Base-by-base conservation (phyloP, 2,329 filamentous ascomycete genomes). In the Ceratocystis alfenasii region DNA sequence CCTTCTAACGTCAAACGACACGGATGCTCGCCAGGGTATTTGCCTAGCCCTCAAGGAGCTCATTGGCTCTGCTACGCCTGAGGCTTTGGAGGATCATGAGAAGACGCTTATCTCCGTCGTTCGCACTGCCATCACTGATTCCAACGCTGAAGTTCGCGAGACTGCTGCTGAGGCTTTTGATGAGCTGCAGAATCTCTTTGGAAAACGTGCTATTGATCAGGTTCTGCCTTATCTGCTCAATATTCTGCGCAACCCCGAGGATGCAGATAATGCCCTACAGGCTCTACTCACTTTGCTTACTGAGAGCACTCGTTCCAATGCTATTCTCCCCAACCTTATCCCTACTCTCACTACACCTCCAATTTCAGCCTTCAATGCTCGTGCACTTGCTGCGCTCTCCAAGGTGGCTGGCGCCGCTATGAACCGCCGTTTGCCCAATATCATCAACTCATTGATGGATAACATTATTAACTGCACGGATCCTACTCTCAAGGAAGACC, bases 91-190 rank as follows among this genome's bases (percentile, higher is more conserved):
- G 73, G 91, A 95, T 69, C 92, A 96, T 73, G 93, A 99, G 74
- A 94, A 94, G 80, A 92, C 88, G 2, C 84, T 99, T 68, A 95
- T 97, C 70, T 91, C 91, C 17, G 93, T 97, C 66, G 90, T 99
- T 61, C 88, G 94, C 64, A 91, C 90, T 59, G 94, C 93, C 30
- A 82, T 99, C 65, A 95, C 92, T 62, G 95, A 99, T 75, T 86
- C 86, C 10, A 88, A 96, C 73, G 84, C 85, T 68, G 90, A 96
- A 67, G 95, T 99, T 62, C 83, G 94, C 74, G 94, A 99, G 75
- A 90, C 94, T 67, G 94, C 95, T 30, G 94, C 95, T 25, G 94
- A 99, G 76, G 94, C 94, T 1, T 99, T 99, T 73, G 94, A 99
- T 75, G 90, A 92, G 44, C 77, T 99, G 67, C 94, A 99, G 75